These are phyloP conservation scores for Phytophthora tentaculata DNA, from an alignment of 352 stramenopile species.

Conservation along the genomic window DNA sequence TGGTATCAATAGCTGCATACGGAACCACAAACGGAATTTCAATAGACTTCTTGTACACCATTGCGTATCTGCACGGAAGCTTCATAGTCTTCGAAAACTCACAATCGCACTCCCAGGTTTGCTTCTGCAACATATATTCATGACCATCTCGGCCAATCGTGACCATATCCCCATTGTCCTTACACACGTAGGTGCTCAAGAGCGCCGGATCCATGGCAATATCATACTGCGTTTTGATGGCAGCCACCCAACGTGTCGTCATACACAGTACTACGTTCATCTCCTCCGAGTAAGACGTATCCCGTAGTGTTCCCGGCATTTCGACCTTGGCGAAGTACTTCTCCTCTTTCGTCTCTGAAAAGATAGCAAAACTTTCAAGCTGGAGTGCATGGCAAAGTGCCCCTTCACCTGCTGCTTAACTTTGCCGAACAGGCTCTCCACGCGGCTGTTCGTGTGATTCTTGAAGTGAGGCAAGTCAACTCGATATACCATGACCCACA, in stretches of 20 bases:
- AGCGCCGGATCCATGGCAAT: too few relatives aligned
- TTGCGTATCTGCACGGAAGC: constrained; percentile 13
- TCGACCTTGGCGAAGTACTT: background rate
- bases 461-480: background rate
- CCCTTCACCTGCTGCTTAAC: background rate
- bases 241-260: background rate
- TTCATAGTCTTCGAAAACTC: constrained; percentile 10
- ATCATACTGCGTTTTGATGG: too few relatives aligned
- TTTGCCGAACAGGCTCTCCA: background rate
- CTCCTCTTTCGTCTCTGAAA: background rate
- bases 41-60: constrained; percentile 10
- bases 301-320: background rate
- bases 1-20: constrained; percentile 8
- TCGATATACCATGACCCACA: background rate
- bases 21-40: constrained; percentile 14
- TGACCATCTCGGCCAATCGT: too few relatives aligned
- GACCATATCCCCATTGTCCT: too few relatives aligned
- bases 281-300: background rate
- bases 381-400: background rate
- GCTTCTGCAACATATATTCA: constrained; percentile 7
- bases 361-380: background rate
- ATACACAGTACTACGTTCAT: background rate
- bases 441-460: background rate
- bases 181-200: too few relatives aligned
- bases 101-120: constrained; percentile 1